Base-by-base conservation (phyloP, 371 early-diverging fungal genomes). In the Saksenaea vasiformis region DNA sequence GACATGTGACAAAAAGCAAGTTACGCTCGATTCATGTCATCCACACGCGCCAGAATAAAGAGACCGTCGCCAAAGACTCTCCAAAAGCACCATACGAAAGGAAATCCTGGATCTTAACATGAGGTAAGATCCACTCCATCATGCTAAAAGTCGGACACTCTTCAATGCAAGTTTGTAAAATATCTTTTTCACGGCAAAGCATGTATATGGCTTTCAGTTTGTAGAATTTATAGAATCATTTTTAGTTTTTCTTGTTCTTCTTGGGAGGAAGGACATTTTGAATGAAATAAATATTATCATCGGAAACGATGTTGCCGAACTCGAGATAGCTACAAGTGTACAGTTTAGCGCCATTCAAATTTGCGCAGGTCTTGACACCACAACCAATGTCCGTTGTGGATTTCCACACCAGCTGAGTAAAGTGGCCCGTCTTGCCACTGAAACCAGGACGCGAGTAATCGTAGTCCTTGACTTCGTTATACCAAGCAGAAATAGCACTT, bases 381-480 rank as follows among this genome's bases (percentile, higher is more conserved):
- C 87, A 84, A 2, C 87, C 85, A 11, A 86, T 64, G 24, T 77
- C 43, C 19, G 70, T 78, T 10, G 84, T 83, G 9, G 62, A 51
- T 41, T 78, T 78, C 84, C 87, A 86, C 10, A 83, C 87, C 3
- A 83, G 66, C 39, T 74, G 76, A 34, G 86, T 84, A 51, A 84
- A 85, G 47, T 85, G 86, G 26, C 83, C 86, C 17, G 79, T 77
- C 3, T 53, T 27, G 2, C 10, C n/a, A 22, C 24, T 37, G 22
- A 77, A 79, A 0, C 80, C 80, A 56, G 82, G 83, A 0, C 65
- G 56, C 44, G 56, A 63, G 65, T 77, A 85, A 53, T 78, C 47
- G 59, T 85, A 85, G 0, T 60, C 3, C 56, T 64, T 68, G 28
- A 54, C 74, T 58, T 85, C 84, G 53, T 64, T 54, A 69, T 83